phyloP scores from a whole-genome alignment of 352 stramenopile genomes.

The Phytopythium delawarense region DNA sequence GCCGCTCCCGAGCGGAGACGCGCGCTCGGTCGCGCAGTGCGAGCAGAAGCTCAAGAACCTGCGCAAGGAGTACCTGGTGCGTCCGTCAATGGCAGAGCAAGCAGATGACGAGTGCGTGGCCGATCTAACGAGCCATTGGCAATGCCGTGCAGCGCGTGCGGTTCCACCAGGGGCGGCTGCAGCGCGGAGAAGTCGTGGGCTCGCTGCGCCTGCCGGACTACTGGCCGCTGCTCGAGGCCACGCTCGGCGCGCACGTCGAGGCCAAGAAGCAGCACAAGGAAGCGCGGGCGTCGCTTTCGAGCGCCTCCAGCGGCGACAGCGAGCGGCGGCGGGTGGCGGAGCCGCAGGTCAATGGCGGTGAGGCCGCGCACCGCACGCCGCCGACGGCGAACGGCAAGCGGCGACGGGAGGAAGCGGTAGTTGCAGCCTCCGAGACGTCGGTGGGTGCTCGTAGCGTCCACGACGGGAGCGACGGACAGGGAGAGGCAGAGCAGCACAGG shows the following conservation, averaged over 20 bases:
- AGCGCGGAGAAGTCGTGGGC: constrained; percentile 5
- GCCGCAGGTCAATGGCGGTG: background rate
- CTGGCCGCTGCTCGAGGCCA: constrained; percentile 12
- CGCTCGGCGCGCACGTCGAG: constrained; percentile 7
- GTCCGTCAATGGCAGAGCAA: background rate
- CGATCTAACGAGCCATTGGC: background rate
- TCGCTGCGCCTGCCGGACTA: constrained; percentile 6
- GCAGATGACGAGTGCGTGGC: background rate
- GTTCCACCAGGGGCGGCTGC: constrained; percentile 2
- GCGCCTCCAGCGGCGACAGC: background rate
- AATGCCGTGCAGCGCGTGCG: constrained; percentile 3
- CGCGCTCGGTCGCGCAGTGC: constrained; percentile 12
- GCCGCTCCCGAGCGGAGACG: constrained; percentile 10
- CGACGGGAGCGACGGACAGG: background rate
- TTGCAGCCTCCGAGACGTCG: background rate
- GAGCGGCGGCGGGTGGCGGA: background rate
- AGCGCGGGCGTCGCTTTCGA: background rate
- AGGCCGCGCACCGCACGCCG: background rate
- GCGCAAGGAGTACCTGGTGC: constrained; percentile 14
- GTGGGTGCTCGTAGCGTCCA: background rate
- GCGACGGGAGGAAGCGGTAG: background rate
- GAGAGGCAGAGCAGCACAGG: background rate
- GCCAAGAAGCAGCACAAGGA: constrained; percentile 3
- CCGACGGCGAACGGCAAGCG: background rate
- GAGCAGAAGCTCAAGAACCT: constrained; percentile 19